Conservation (phyloP, 176 grass and related monocot genomes). For the Raddia guianensis region DNA sequence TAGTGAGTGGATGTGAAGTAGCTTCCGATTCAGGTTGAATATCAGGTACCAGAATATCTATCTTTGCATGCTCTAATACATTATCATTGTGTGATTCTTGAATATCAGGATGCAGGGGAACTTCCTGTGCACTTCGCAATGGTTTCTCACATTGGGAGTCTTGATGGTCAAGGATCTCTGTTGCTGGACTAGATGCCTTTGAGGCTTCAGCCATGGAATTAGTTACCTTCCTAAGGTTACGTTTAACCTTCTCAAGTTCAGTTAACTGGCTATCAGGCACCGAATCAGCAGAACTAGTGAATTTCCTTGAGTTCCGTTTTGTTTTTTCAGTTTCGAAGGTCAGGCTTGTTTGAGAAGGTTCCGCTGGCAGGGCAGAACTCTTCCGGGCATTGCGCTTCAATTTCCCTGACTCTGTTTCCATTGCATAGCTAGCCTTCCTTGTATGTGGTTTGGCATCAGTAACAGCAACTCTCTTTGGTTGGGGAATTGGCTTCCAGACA, state of each 20-base stretch:
- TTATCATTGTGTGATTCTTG: slow-evolving; percentile 50
- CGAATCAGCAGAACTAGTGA: slow-evolving; percentile 52
- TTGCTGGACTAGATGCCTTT: slow-evolving; percentile 55
- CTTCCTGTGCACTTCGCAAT: slow-evolving; percentile 40
- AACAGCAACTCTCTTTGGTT: slow-evolving; percentile 56
- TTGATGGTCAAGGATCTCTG: slow-evolving; percentile 43
- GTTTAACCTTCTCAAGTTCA: slow-evolving; percentile 95
- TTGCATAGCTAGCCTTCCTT: slow-evolving; percentile 63
- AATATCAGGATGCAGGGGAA: slow-evolving; percentile 42
- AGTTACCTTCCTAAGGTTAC: slow-evolving; percentile 86
- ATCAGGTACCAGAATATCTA: slow-evolving; percentile 46
- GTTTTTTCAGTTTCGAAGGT: slow-evolving; percentile 60
- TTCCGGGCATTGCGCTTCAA: slow-evolving; percentile 74
- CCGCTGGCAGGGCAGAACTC: slow-evolving; percentile 44
- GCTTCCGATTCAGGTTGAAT: slow-evolving; percentile 51
- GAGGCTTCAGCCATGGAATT: slow-evolving; percentile 65
- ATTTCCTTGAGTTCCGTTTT: slow-evolving; percentile 64
- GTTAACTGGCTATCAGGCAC: slow-evolving; percentile 67
- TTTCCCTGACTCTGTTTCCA: slow-evolving; percentile 89
- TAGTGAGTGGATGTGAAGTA: slow-evolving; percentile 31
- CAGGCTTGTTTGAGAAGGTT: slow-evolving; percentile 54
- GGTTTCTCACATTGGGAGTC: slow-evolving; percentile 58
- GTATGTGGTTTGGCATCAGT: slow-evolving; percentile 60
- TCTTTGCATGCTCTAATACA: slow-evolving; percentile 47
- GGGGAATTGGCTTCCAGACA: slow-evolving; percentile 63